Evolutionary conservation across 352 stramenopile genomes (phyloP), one percentile per base, ranked within the genome.

Genomic region (Globisporangium barbulae): DNA sequence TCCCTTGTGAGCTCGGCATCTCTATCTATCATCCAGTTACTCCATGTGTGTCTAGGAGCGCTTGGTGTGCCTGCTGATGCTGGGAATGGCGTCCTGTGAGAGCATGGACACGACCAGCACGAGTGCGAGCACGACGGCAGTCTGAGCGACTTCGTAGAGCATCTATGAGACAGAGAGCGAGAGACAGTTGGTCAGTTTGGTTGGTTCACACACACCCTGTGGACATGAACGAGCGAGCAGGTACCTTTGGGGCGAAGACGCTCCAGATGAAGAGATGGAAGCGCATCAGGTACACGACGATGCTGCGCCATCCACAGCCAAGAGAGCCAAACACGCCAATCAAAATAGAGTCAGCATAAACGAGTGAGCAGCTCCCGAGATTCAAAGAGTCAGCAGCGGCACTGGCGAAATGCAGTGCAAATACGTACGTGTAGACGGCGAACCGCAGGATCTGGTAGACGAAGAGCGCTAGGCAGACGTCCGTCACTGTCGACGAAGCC

Each of bases 181-280:
- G 50, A 57, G 17, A 17, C 35, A 3, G 3, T 22, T 54, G 28
- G 25, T 19, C 39, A 50, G 41, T 33, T 7, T 28, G 33, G 25
- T 28, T 28, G 25, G 25, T 2, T 28, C 25, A 28, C 25, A 28
- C 25, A 28, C 35, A 12, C 35, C 15, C 5, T 53, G 21, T 53
- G 8, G 37, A 7, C 48, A 54, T 8, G 10, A 54, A 41, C 15
- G 35, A 39, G 25, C 48, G 41, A 21, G 21, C 31, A 47, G 37
- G 30, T 67, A 96, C 88, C 81, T 96, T 96, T 9, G 89, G 89
- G 5, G 89, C 89, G 48, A 96, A 97, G 6, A 97, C 89, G 42
- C 88, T 96, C 89, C 89, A 97, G 55, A 97, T 93, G 60, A 97
- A 97, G 49, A 97, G 72, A 67, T 97, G 89, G 64, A 94, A 94